phyloP scores from a whole-genome alignment of 2,329 filamentous ascomycete species.

The Lecanicillium sp. region DNA sequence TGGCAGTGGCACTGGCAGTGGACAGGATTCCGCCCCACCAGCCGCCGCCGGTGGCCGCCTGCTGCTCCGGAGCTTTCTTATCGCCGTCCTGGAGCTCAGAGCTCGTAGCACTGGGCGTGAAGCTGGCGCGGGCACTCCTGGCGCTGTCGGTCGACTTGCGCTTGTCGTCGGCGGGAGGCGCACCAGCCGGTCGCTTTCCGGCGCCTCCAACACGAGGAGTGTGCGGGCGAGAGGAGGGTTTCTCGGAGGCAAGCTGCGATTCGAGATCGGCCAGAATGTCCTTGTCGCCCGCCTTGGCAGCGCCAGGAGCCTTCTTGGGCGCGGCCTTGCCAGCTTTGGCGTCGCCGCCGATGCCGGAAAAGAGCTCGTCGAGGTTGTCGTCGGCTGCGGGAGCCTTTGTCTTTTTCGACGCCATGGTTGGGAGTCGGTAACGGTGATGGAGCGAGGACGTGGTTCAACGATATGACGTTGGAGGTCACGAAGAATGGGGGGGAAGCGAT shows the following conservation, averaged over 20 bases:
- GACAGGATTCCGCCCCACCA: constrained; percentile 88
- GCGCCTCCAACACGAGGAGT: constrained; percentile 65
- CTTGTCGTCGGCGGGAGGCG: constrained; percentile 58
- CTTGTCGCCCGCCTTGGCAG: constrained; percentile 50
- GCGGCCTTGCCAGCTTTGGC: constrained; percentile 42
- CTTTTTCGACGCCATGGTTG: constrained; percentile 54
- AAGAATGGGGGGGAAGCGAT: constrained; percentile 2
- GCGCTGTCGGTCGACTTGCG: constrained; percentile 76
- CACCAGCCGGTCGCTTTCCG: constrained; percentile 40
- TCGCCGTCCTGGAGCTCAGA: constrained; percentile 54
- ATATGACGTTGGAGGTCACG: constrained; percentile 8
- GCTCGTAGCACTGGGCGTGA: constrained; percentile 63
- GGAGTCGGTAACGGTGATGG: constrained; percentile 4
- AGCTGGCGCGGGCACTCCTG: constrained; percentile 63
- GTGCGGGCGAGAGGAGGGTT: constrained; percentile 68
- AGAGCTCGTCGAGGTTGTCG: constrained; percentile 60
- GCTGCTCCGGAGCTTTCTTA: constrained; percentile 45
- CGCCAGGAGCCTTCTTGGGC: constrained; percentile 42
- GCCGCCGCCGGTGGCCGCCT: constrained; percentile 52
- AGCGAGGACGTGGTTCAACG: background rate
- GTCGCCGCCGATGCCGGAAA: constrained; percentile 55
- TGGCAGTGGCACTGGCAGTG: constrained; percentile 68
- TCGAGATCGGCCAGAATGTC: constrained; percentile 87
- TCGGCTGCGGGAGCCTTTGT: constrained; percentile 47
- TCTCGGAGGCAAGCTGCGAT: constrained; percentile 60